Conservation (phyloP, 768 basidiomycete species). For the Collybia nuda region DNA sequence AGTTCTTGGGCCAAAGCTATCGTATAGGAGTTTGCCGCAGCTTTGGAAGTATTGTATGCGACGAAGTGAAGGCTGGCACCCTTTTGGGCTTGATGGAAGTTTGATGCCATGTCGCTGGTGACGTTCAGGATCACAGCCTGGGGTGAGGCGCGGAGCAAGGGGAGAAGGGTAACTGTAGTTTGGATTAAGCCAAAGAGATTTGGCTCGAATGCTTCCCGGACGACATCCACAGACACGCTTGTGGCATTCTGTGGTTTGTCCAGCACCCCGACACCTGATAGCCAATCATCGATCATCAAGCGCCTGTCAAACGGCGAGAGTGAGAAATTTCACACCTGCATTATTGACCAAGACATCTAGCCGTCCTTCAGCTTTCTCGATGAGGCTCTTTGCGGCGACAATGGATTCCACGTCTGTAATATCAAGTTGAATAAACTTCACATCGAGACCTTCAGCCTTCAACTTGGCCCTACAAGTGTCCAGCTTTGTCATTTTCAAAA, state of each 20-base stretch:
- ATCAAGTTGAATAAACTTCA: constrained; percentile 37
- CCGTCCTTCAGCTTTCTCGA: constrained; percentile 37
- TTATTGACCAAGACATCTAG: constrained; percentile 49
- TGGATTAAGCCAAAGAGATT: constrained; percentile 45
- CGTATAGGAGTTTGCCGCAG: constrained; percentile 60
- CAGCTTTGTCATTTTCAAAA: not conserved
- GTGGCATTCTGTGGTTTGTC: constrained; percentile 32
- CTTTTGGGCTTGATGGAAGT: constrained; percentile 30
- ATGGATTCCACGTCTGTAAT: constrained; percentile 34
- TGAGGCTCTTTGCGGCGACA: constrained; percentile 29
- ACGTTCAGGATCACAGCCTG: constrained; percentile 42
- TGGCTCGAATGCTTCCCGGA: constrained; percentile 38
- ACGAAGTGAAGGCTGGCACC: constrained; percentile 28
- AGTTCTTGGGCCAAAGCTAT: constrained; percentile 67
- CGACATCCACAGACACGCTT: constrained; percentile 27
- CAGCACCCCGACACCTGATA: constrained; percentile 25
- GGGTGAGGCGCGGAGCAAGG: constrained; percentile 33
- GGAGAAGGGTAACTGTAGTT: constrained; percentile 39
- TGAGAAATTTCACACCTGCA: constrained; percentile 30
- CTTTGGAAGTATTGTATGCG: constrained; percentile 72
- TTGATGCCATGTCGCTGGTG: constrained; percentile 44
- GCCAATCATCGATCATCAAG: not conserved
- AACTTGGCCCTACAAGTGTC: constrained; percentile 13
- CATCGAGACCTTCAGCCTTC: constrained; percentile 17
- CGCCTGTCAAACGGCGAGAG: not conserved